phyloP scores from a whole-genome alignment of 306 rosid genomes.

The Dryas octopetala region DNA sequence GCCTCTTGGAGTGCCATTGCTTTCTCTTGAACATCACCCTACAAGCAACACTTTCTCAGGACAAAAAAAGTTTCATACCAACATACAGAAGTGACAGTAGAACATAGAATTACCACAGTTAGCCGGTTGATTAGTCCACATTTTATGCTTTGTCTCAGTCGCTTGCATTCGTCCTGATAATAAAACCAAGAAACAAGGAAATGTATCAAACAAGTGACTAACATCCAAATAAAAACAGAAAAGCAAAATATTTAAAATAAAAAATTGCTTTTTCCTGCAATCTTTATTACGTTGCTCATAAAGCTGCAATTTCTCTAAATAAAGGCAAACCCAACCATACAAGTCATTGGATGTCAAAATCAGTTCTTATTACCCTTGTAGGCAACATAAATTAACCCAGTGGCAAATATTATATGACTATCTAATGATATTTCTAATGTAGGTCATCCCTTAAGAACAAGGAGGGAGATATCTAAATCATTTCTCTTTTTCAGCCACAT shows the following conservation, averaged over 20 bases:
- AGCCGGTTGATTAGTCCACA: conserved; percentile 88
- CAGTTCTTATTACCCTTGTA: conserved; percentile 16
- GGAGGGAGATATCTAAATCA: conserved; percentile 11
- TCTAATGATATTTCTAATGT: conserved; percentile 3
- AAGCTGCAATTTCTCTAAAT: not conserved
- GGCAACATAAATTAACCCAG: not conserved
- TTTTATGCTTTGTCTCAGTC: conserved; percentile 96
- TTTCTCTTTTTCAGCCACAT: conserved; percentile 9
- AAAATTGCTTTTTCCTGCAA: not conserved
- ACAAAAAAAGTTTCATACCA: conserved; percentile 13
- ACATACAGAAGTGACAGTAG: conserved; percentile 19
- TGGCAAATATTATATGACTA: conserved; percentile 12
- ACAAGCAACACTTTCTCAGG: conserved; percentile 37
- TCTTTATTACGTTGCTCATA: not conserved
- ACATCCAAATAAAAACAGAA: conserved; percentile 3
- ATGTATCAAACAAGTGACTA: conserved; percentile 19
- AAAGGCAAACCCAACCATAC: conserved; percentile 8
- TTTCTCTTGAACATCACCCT: conserved; percentile 98
- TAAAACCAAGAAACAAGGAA: conserved; percentile 4
- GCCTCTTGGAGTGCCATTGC: conserved; percentile 75
- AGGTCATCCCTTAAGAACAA: conserved; percentile 20
- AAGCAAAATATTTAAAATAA: conserved; percentile 6
- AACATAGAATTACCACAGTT: conserved; percentile 69
- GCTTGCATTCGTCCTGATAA: conserved; percentile 94
- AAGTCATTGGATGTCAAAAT: conserved; percentile 6